phyloP scores from a whole-genome alignment of 139 green algal genomes.

The Pleodorina starrii region DNA sequence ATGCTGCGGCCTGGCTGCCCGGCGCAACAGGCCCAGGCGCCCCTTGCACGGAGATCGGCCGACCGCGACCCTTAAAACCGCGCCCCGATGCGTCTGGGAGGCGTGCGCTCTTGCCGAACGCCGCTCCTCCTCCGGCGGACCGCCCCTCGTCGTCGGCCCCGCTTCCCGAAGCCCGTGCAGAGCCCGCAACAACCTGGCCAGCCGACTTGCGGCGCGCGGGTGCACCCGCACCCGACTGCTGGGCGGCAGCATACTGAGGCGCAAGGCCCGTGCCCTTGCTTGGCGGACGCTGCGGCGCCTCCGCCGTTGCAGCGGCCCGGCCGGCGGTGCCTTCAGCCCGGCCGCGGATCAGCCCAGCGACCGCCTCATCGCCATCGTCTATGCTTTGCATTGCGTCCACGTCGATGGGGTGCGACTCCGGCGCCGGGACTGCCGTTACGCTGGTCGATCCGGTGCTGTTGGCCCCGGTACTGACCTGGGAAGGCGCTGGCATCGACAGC shows the following conservation, averaged over 20 bases:
- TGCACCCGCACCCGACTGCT: no score
- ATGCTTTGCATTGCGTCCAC: neutral
- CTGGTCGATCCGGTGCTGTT: neutral
- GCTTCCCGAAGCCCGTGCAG: neutral
- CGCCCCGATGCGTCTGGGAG: neutral
- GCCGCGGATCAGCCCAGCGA: neutral
- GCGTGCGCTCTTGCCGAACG: neutral
- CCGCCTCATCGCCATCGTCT: constrained; percentile 13
- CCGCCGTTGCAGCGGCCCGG: no score
- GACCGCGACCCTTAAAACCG: constrained; percentile 8
- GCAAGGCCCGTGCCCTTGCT: no score
- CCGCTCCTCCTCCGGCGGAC: neutral
- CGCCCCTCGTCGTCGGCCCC: neutral
- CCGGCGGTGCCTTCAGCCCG: no score
- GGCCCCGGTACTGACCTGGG: neutral
- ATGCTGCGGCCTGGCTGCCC: neutral
- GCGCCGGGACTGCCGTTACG: neutral
- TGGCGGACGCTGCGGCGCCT: no score
- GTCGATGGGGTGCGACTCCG: constrained; percentile 34
- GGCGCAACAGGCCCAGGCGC: neutral
- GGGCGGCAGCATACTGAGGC: no score
- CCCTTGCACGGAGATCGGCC: neutral
- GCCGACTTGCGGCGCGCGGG: no score
- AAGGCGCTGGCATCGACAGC: neutral
- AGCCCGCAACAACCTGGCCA: neutral